These are phyloP conservation scores for Prasinococcaceae sp. DNA, from an alignment of 139 green algal genomes.

Conservation along the genomic window DNA sequence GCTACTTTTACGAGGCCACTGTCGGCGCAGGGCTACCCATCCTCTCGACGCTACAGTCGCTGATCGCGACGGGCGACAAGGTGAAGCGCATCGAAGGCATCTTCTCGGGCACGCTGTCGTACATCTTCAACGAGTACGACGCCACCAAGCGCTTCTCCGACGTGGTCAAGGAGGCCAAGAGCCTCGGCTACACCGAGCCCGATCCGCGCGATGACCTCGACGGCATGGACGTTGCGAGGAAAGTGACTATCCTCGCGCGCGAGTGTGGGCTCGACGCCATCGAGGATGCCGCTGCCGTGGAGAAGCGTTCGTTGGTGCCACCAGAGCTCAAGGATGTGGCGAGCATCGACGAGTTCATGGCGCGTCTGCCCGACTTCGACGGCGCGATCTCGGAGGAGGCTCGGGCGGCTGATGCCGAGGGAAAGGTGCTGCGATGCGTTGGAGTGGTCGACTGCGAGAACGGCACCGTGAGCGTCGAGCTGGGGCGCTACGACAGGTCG, in stretches of 20 bases:
- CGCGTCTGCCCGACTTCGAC: conserved; percentile 73
- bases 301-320: too few relatives aligned
- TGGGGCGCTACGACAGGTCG: conserved; percentile 60
- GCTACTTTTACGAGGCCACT: conserved; percentile 89
- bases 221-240: conserved; percentile 84
- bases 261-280: conserved; percentile 82
- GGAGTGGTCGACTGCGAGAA: conserved; percentile 70
- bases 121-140: conserved; percentile 91
- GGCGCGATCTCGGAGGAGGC: conserved; percentile 52
- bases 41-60: conserved; percentile 78
- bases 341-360: conserved; percentile 62
- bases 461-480: conserved; percentile 60
- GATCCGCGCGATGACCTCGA: conserved; percentile 86
- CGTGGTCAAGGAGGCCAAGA: conserved; percentile 67
- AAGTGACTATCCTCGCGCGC: conserved; percentile 73
- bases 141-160: conserved; percentile 49
- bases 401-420: conserved; percentile 50
- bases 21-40: conserved; percentile 89
- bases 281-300: too few relatives aligned
- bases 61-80: conserved; percentile 77
- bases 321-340: conserved; percentile 33
- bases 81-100: conserved; percentile 62
- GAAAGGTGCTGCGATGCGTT: conserved; percentile 83
- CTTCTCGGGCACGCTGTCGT: conserved; percentile 88
- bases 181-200: conserved; percentile 84